A percentile compares a stretch with the other conserved stretches of the same genome.
These are phyloP conservation scores for Neurospora sp. DNA, from an alignment of 495 filamentous ascomycete genomes.

Conservation along the genomic window DNA sequence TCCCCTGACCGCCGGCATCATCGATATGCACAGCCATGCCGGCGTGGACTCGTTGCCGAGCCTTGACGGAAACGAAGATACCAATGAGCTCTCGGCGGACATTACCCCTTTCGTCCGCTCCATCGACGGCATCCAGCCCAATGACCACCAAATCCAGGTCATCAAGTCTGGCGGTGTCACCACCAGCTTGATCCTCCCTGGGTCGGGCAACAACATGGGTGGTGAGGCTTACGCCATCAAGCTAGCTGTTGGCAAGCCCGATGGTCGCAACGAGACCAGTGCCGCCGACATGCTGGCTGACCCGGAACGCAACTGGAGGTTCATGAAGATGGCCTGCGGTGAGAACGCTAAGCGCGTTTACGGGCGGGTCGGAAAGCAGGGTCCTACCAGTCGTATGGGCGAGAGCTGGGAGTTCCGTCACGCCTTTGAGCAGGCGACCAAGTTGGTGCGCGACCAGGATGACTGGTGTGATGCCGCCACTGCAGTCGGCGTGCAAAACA, in stretches of 20 bases:
- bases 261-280: conserved; percentile 45
- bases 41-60: conserved; percentile 33
- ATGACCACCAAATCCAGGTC: conserved; percentile 44
- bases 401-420: conserved; percentile 56
- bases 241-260: conserved; percentile 38
- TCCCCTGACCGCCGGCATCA: conserved; percentile 52
- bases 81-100: conserved; percentile 40
- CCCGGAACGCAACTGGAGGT: conserved; percentile 42
- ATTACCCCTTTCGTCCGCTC: conserved; percentile 51
- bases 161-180: conserved; percentile 63
- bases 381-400: conserved; percentile 41
- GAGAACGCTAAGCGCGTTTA: conserved; percentile 53
- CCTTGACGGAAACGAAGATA: conserved; percentile 34
- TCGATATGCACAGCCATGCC: conserved; percentile 61
- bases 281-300: conserved; percentile 37
- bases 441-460: conserved; percentile 42
- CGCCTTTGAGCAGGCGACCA: conserved; percentile 47
- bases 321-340: conserved; percentile 66
- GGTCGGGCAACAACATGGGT: conserved; percentile 56
- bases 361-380: conserved; percentile 28
- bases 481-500: conserved; percentile 25
- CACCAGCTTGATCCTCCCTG: conserved; percentile 54
- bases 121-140: conserved; percentile 41
- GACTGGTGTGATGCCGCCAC: conserved; percentile 49
- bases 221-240: conserved; percentile 58